phyloP scores from a whole-genome alignment of 768 basidiomycete genomes.

The Trametes maxima region DNA sequence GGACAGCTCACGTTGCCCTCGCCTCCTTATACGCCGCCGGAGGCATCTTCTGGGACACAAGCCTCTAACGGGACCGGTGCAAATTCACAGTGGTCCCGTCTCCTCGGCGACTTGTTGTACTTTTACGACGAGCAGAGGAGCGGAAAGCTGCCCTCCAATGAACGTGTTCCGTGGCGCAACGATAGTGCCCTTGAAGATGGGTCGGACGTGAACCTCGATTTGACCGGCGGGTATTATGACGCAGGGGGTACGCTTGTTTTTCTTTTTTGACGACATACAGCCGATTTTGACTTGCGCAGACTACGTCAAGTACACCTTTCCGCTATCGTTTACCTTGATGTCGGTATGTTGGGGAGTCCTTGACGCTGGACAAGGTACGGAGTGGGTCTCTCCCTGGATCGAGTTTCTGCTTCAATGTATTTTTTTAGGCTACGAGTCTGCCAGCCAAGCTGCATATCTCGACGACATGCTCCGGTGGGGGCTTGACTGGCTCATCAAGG shows the following conservation, averaged over 20 bases:
- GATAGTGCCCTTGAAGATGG: constrained; percentile 80
- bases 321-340: constrained; percentile 84
- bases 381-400: background rate
- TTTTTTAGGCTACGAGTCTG: constrained; percentile 69
- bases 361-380: constrained; percentile 74
- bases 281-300: constrained; percentile 62
- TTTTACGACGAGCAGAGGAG: constrained; percentile 94
- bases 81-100: constrained; percentile 82
- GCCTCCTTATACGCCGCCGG: constrained; percentile 66
- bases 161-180: constrained; percentile 88
- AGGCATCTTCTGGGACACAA: constrained; percentile 54
- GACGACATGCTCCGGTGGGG: constrained; percentile 91
- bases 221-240: constrained; percentile 90
- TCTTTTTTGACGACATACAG: background rate
- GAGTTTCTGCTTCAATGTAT: background rate
- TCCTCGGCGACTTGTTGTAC: constrained; percentile 80
- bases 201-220: constrained; percentile 66
- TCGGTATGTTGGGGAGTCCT: constrained; percentile 90
- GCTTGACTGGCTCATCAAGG: constrained; percentile 90
- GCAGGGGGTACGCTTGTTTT: constrained; percentile 67
- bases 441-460: constrained; percentile 90
- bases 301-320: constrained; percentile 87
- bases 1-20: constrained; percentile 65
- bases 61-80: constrained; percentile 28
- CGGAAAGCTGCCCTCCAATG: constrained; percentile 65